Evolutionary conservation across 768 basidiomycete genomes (phyloP).

Genomic region (Kwoniella sp.): DNA sequence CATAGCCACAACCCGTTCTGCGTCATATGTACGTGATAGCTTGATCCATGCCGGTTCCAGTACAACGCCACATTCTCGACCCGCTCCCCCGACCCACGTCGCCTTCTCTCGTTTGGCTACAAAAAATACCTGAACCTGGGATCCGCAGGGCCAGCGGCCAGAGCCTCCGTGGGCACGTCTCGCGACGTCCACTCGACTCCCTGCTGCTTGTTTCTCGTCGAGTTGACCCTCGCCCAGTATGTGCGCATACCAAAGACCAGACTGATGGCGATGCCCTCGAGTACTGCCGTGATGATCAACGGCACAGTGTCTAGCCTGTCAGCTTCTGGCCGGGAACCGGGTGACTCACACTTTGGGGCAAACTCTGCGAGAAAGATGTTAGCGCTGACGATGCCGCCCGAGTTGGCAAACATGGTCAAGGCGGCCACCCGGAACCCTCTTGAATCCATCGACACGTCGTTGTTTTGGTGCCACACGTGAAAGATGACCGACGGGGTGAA

Average conservation of each 20-base stretch:
- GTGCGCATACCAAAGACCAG: too few species aligned
- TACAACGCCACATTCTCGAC: too few species aligned
- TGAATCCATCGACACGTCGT: constrained; percentile 52
- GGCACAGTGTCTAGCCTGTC: constrained; percentile 20
- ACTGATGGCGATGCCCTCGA: constrained; percentile 15
- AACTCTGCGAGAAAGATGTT: constrained; percentile 32
- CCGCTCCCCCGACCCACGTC: too few species aligned
- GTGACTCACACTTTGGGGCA: constrained; percentile 15
- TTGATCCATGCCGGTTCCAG: too few species aligned
- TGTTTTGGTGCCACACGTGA: constrained; percentile 52
- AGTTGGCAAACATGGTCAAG: constrained; percentile 21
- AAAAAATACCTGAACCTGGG: constrained; percentile 31
- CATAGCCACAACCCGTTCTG: too few species aligned
- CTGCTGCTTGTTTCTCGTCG: constrained; percentile 28
- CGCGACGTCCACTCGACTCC: constrained; percentile 31
- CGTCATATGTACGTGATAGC: too few species aligned
- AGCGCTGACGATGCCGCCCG: constrained; percentile 29
- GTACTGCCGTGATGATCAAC: constrained; percentile 16
- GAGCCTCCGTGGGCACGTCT: constrained; percentile 34
- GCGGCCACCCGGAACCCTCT: constrained; percentile 15
- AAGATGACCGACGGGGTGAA: constrained; percentile 20
- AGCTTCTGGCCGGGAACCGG: too few species aligned
- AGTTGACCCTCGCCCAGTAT: constrained; percentile 23
- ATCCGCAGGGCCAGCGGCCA: constrained; percentile 21
- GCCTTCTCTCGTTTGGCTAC: constrained; percentile 1